Base-by-base conservation (phyloP, 1,139 yeast species). In the Yamadazyma buinensis region DNA sequence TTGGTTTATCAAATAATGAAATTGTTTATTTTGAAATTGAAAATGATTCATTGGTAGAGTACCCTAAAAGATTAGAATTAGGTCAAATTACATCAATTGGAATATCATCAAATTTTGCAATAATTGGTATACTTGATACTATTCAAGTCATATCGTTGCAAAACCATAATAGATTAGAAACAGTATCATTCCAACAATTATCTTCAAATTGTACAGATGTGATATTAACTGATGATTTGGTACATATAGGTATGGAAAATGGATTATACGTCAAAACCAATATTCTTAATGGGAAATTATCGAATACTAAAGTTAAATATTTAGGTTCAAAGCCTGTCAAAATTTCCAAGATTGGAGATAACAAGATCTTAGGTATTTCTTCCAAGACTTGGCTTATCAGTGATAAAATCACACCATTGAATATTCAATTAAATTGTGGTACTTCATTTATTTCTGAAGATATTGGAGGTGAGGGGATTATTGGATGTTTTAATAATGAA, bases 11-110 rank as follows among this genome's bases (percentile, higher is more conserved):
- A 2, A 85, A 82, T 49, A 68, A 80, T 37, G 90, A 84, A 40
- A 48, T 92, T 3, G 81, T 84, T 5, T 92, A 92, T 56, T 90
- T 92, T 57, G 97, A 90, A 56, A 64, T 82, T 21, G 90, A 83
- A 44, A 66, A 63, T 33, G 94, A 84, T 44, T 72, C 77, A 34
- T 63, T 90, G 32, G 70, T 78, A 21, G 97, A 88, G 51, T 82
- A 78, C 49, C 80, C 79, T 38, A 81, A 77, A 26, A 65, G 78
- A 18, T 61, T 76, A 21, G 84, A 80, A 42, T 59, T 84, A 43
- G 60, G 70, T 7, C 69, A 84, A 7, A 67, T 76, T 0, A 64
- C 81, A 1, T 75, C 81, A 4, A 68, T 49, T 4, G 36, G 49
- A 2, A 13, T 40, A 9, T 78, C 78, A 1, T 53, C 61, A 17